These are phyloP conservation scores for Lichtheimia ornata DNA, from an alignment of 371 early-diverging fungal species.

Conservation along the genomic window DNA sequence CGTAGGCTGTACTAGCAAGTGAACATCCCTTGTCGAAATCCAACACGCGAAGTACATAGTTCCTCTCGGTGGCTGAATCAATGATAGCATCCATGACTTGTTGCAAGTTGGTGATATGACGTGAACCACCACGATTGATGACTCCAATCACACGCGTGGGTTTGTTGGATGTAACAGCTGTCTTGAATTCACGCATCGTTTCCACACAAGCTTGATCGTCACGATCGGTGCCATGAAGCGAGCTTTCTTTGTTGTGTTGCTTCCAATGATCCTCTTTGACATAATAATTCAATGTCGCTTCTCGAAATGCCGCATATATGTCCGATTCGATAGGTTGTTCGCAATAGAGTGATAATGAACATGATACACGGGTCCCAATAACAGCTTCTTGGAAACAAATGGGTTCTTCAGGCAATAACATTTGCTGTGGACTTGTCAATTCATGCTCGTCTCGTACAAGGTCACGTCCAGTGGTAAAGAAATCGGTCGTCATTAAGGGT, in stretches of 20 bases:
- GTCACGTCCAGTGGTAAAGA: slow-evolving; percentile 33
- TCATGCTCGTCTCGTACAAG: slow-evolving; percentile 34
- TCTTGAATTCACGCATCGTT: background rate
- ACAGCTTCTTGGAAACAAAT: slow-evolving; percentile 53
- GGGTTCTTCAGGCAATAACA: slow-evolving; percentile 24
- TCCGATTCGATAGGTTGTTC: slow-evolving; percentile 37
- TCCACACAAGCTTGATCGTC: slow-evolving; percentile 19
- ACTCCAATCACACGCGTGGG: slow-evolving; percentile 18
- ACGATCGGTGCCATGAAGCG: slow-evolving; percentile 3
- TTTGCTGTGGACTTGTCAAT: slow-evolving; percentile 30
- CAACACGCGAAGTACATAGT: slow-evolving; percentile 24
- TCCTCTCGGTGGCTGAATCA: background rate
- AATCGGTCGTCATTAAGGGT: slow-evolving; percentile 27
- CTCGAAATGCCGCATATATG: slow-evolving; percentile 36
- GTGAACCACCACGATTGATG: slow-evolving; percentile 25
- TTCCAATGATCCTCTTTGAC: slow-evolving; percentile 10
- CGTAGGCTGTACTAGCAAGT: slow-evolving; percentile 39
- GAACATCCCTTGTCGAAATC: slow-evolving; percentile 50
- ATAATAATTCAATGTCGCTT: slow-evolving; percentile 23
- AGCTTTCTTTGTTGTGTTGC: slow-evolving; percentile 5
- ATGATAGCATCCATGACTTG: slow-evolving; percentile 27
- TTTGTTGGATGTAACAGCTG: slow-evolving; percentile 1
- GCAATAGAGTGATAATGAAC: slow-evolving; percentile 45
- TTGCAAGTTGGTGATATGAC: slow-evolving; percentile 40
- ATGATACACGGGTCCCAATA: slow-evolving; percentile 49